These are phyloP conservation scores for Bruguiera parviflora DNA, from an alignment of 345 rosid species.

Conservation along the genomic window DNA sequence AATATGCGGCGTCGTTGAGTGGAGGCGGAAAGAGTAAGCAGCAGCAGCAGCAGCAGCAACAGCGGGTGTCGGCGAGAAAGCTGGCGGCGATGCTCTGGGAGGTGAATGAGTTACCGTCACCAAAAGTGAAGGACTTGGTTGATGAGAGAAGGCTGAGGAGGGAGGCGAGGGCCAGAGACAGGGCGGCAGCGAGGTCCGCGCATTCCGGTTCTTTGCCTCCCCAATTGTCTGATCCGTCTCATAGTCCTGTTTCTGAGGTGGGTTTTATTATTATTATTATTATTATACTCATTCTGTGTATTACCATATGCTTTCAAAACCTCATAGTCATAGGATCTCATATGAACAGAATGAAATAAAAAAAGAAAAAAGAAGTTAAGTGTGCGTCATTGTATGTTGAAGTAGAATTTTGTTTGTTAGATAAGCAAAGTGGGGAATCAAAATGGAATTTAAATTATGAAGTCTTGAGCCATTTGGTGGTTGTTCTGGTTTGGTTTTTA, in stretches of 20 bases:
- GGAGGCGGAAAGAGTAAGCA: constrained; percentile 39
- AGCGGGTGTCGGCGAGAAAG: constrained; percentile 89
- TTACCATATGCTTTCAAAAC: background rate
- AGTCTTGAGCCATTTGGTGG: background rate
- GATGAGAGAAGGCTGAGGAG: constrained; percentile 46
- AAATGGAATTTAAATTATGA: constrained; percentile 1
- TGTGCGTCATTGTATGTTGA: background rate
- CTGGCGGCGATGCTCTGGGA: constrained; percentile 96
- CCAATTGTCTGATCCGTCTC: constrained; percentile 94
- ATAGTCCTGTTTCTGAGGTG: constrained; percentile 95
- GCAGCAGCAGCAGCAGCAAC: constrained; percentile 32
- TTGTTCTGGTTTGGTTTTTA: constrained; percentile 1
- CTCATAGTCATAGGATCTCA: background rate
- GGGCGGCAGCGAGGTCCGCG: constrained; percentile 52
- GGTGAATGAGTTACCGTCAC: constrained; percentile 92
- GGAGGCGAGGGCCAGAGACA: constrained; percentile 44
- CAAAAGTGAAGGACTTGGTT: constrained; percentile 41
- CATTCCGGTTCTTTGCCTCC: constrained; percentile 83
- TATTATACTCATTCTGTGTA: background rate
- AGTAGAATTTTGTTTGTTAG: background rate
- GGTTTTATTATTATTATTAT: constrained; percentile 9
- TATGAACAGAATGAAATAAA: background rate
- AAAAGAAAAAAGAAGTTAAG: background rate
- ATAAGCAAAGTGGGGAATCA: background rate
- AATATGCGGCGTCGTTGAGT: constrained; percentile 41